A percentile compares a stretch with the other conserved stretches of the same genome.
Evolutionary conservation across 805 yeast species (phyloP).

Genomic region (Teunomyces kruisii): DNA sequence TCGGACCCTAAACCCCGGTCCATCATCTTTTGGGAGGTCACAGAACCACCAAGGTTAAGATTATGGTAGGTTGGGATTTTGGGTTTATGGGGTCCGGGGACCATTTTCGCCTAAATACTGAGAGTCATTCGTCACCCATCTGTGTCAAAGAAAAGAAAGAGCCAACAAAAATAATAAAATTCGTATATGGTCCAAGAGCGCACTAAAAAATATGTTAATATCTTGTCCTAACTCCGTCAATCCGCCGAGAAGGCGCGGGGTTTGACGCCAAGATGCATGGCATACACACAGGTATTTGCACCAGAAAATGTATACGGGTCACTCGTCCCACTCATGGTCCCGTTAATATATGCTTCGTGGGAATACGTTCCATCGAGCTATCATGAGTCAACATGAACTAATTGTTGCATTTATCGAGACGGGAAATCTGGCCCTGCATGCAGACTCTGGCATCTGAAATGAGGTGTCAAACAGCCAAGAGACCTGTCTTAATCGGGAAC

Average conservation of each 20-base stretch:
- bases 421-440: neutral
- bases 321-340: neutral
- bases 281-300: no score
- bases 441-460: neutral
- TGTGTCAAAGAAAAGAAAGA: slow-evolving; percentile 1
- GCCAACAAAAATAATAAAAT: neutral
- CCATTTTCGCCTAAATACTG: no score
- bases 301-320: no score
- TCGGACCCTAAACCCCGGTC: neutral
- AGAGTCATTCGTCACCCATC: neutral
- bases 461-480: slow-evolving; percentile 5
- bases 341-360: no score
- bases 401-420: neutral
- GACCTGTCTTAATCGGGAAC: slow-evolving; percentile 3
- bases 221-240: slow-evolving; percentile 2
- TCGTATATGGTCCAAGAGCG: slow-evolving; percentile 4
- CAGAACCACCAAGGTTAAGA: no score
- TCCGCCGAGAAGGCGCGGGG: slow-evolving; percentile 2
- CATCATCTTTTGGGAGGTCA: no score
- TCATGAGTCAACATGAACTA: neutral
- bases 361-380: no score
- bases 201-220: slow-evolving; percentile 4
- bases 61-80: no score
- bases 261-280: neutral
- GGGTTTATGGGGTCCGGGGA: no score